Evolutionary conservation across 176 grass and related monocot genomes (phyloP).

Genomic region (Themeda triandra): DNA sequence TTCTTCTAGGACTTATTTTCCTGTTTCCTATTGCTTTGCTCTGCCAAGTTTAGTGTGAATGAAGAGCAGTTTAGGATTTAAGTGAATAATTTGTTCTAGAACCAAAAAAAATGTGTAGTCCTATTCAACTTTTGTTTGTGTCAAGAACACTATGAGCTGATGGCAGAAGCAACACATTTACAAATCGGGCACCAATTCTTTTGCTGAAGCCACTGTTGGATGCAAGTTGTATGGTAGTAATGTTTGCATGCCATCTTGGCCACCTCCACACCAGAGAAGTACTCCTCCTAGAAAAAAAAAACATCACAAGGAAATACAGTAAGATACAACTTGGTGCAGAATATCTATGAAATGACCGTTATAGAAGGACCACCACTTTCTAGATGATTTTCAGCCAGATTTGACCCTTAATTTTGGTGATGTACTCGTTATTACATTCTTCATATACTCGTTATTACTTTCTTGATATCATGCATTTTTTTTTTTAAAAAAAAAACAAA

Average conservation of each 20-base stretch:
- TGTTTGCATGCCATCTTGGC: conserved; percentile 60
- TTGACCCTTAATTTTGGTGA: background rate
- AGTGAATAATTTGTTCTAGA: conserved; percentile 14
- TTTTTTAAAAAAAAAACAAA: background rate
- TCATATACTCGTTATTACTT: background rate
- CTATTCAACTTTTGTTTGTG: background rate
- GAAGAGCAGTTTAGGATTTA: background rate
- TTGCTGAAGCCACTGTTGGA: conserved; percentile 67
- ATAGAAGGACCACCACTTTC: background rate
- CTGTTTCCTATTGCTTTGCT: too few relatives aligned
- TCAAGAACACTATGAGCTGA: background rate
- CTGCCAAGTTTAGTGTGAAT: background rate
- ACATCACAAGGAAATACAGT: background rate
- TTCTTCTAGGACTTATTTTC: too few relatives aligned
- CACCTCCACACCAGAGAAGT: conserved; percentile 41
- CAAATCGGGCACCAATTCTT: conserved; percentile 96
- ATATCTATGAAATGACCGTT: background rate
- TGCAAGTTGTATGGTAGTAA: conserved; percentile 60
- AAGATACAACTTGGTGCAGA: background rate
- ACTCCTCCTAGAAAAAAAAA: conserved; percentile 60
- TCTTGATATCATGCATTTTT: background rate
- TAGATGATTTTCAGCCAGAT: background rate
- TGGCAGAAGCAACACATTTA: conserved; percentile 42
- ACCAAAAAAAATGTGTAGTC: background rate
- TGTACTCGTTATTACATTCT: background rate